Evolutionary conservation across 768 basidiomycete genomes (phyloP).

Genomic region (Thelephora aurantiotincta): DNA sequence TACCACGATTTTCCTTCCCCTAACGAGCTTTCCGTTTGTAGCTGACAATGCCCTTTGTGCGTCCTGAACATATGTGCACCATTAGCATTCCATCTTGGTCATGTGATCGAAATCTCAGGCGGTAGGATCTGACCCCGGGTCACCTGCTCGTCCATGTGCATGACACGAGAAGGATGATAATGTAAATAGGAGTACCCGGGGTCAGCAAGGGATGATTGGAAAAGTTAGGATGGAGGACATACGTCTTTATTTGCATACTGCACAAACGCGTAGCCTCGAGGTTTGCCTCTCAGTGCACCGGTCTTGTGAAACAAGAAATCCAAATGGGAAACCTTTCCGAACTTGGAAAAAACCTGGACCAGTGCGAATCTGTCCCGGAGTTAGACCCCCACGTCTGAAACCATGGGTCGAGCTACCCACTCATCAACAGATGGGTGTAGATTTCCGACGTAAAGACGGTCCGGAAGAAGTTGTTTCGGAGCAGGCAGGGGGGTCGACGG

Average conservation of each 20-base stretch:
- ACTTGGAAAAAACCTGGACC: conserved; percentile 82
- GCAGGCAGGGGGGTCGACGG: conserved; percentile 5
- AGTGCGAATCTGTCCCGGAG: conserved; percentile 53
- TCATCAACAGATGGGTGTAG: conserved; percentile 79
- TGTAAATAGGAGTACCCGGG: conserved; percentile 27
- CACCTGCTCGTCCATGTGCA: no score
- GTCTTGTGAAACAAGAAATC: conserved; percentile 95
- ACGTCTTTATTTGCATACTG: conserved; percentile 75
- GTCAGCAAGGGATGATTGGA: conserved; percentile 24
- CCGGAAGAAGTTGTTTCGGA: conserved; percentile 29
- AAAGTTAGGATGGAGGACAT: conserved; percentile 23
- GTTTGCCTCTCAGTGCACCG: conserved; percentile 80
- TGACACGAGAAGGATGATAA: conserved; percentile 1
- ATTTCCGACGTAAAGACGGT: conserved; percentile 85
- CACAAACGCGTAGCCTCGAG: conserved; percentile 90
- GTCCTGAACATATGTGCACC: conserved; percentile 38
- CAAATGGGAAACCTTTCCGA: conserved; percentile 83
- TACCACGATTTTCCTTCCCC: conserved; percentile 83
- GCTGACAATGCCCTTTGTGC: conserved; percentile 61
- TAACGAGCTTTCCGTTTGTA: conserved; percentile 67
- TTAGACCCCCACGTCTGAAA: not conserved
- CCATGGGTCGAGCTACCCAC: conserved; percentile 29
- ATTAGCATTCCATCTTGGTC: no score
- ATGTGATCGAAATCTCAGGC: no score
- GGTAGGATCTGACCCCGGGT: no score